phyloP scores from a whole-genome alignment of 768 basidiomycete species.

The Rhodotorula paludigena region DNA sequence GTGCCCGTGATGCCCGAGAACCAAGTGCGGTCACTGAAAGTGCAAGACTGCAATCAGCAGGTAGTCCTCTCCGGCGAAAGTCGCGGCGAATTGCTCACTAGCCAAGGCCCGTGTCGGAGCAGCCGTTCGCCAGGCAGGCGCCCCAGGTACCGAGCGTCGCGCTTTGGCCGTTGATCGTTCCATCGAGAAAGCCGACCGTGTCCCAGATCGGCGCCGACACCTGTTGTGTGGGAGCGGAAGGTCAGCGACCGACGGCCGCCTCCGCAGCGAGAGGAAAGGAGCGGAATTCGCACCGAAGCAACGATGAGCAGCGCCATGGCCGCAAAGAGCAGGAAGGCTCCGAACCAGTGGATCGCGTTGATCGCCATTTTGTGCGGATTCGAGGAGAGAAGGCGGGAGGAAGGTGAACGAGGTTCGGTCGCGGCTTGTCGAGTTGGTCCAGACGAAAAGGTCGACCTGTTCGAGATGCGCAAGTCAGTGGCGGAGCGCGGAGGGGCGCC shows the following conservation, averaged over 20 bases:
- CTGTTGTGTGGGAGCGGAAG: not conserved
- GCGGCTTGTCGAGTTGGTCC: too few species aligned
- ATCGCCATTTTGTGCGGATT: not conserved
- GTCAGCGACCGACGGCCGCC: too few species aligned
- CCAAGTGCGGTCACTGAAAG: not conserved
- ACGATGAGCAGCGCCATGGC: slow-evolving; percentile 31
- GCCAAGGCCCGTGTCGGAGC: slow-evolving; percentile 7
- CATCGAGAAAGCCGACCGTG: slow-evolving; percentile 15
- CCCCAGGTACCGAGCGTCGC: slow-evolving; percentile 32
- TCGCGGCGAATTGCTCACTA: not conserved
- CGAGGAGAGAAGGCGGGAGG: not conserved
- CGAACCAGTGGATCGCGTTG: slow-evolving; percentile 27
- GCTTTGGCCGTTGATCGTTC: slow-evolving; percentile 1
- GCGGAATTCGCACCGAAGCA: slow-evolving; percentile 15
- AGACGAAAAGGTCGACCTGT: too few species aligned
- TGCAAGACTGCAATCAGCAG: not conserved
- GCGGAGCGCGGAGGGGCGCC: too few species aligned
- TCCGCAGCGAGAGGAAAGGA: not conserved
- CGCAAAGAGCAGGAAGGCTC: slow-evolving; percentile 17
- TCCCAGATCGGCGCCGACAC: slow-evolving; percentile 30
- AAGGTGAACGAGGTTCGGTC: too few species aligned
- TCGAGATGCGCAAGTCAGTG: too few species aligned
- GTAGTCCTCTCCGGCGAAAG: too few species aligned
- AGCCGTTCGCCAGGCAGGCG: not conserved
- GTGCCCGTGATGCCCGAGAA: not conserved